Evolutionary conservation across 1,139 yeast genomes (phyloP).

Genomic region (Magnusiomyces fungicola): DNA sequence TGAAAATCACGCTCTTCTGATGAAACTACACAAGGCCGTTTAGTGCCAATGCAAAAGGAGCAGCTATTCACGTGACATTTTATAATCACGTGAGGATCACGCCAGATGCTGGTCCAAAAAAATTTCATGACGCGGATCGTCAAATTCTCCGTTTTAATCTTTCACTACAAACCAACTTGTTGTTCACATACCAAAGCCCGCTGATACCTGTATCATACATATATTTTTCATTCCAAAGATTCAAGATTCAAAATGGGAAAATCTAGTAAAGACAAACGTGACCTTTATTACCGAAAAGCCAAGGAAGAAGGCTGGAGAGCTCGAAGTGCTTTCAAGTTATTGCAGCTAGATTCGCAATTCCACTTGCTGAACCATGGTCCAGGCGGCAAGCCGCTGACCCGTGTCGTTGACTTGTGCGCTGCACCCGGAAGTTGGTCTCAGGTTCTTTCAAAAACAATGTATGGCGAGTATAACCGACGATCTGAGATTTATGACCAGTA

Average conservation of each 20-base stretch:
- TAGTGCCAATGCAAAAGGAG: too few species aligned
- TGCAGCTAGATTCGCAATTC: constrained; percentile 86
- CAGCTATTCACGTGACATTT: too few species aligned
- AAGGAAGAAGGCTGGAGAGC: constrained; percentile 98
- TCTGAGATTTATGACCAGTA: constrained; percentile 2
- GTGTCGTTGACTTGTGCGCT: constrained; percentile 96
- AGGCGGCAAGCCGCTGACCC: constrained; percentile 41
- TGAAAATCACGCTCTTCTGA: too few species aligned
- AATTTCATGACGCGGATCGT: too few species aligned
- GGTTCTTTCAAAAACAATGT: constrained; percentile 67
- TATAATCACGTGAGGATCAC: too few species aligned
- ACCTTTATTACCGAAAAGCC: constrained; percentile 78
- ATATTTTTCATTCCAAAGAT: too few species aligned
- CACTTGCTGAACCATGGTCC: constrained; percentile 56
- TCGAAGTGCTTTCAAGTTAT: constrained; percentile 84
- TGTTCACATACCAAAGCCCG: too few species aligned
- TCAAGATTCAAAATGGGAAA: constrained; percentile 92
- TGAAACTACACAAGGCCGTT: too few species aligned
- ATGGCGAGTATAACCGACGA: constrained; percentile 33
- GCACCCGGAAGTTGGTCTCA: constrained; percentile 99
- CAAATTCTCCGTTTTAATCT: too few species aligned
- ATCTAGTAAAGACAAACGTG: constrained; percentile 91
- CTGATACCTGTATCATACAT: too few species aligned
- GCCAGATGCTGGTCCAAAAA: too few species aligned
- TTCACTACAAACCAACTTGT: too few species aligned